phyloP scores from a whole-genome alignment of 148 eudicot genomes.

The Rhododendron vialii region DNA sequence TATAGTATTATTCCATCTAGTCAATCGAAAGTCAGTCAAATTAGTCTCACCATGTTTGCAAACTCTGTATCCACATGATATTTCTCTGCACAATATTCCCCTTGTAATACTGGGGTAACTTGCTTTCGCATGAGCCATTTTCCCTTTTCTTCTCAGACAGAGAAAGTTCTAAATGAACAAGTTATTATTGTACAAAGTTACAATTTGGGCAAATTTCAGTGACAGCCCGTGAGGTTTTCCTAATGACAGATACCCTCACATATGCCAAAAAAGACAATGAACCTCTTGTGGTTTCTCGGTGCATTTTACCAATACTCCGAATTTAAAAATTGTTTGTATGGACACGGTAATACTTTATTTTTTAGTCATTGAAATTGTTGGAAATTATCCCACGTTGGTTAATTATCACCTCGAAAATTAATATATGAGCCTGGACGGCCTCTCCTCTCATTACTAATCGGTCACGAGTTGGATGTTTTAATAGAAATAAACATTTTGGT shows the following conservation, averaged over 20 bases:
- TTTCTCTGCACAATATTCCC: not conserved
- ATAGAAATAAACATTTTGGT: too few species aligned
- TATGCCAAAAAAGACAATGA: not conserved
- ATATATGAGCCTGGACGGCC: too few species aligned
- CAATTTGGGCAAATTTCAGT: not conserved
- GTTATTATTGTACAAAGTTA: not conserved
- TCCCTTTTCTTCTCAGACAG: not conserved
- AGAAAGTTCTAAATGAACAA: not conserved
- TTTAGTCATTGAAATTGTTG: not conserved
- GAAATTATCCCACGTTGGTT: too few species aligned
- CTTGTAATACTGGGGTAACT: not conserved
- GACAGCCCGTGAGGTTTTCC: not conserved
- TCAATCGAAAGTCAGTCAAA: not conserved
- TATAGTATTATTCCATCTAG: not conserved
- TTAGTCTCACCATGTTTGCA: not conserved
- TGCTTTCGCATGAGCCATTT: conserved; percentile 8
- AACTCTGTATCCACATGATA: not conserved
- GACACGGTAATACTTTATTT: too few species aligned
- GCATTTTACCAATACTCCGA: not conserved
- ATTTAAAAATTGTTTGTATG: too few species aligned
- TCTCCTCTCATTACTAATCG: too few species aligned
- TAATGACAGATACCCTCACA: not conserved
- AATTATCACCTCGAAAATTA: too few species aligned
- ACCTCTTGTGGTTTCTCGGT: not conserved
- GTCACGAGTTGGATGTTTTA: too few species aligned